These are phyloP conservation scores for Diaporthe humulicola DNA, from an alignment of 2,329 filamentous ascomycete species.

Conservation along the genomic window DNA sequence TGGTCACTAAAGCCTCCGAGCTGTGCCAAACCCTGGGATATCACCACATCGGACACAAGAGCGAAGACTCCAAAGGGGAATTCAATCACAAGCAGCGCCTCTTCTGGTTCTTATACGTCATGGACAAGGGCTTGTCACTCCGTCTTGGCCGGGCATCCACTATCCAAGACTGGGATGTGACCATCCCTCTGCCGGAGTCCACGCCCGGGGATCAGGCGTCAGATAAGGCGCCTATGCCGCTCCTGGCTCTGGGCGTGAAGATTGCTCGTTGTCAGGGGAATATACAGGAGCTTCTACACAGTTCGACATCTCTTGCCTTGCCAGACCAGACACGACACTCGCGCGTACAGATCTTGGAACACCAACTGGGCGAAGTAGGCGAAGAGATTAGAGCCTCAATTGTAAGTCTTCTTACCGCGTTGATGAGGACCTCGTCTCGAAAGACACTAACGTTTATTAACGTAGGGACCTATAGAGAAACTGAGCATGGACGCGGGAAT, in stretches of 20 bases:
- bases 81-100: neutral
- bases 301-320: neutral
- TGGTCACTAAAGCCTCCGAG: neutral
- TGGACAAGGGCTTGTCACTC: conserved; percentile 15
- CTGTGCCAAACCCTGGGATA: neutral
- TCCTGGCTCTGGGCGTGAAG: neutral
- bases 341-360: neutral
- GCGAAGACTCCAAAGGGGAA: neutral
- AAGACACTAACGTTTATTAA: neutral
- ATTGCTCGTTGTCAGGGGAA: neutral
- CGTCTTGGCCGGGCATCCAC: neutral
- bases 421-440: neutral
- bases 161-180: conserved; percentile 13
- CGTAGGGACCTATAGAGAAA: too few species aligned
- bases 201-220: neutral
- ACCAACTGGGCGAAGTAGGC: neutral
- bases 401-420: neutral
- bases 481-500: neutral
- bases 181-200: neutral
- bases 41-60: neutral
- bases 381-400: neutral
- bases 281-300: neutral
- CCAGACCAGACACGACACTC: neutral
- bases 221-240: neutral
- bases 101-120: neutral